Evolutionary conservation across 495 filamentous ascomycete genomes (phyloP).

Genomic region (Thozetella sp.): DNA sequence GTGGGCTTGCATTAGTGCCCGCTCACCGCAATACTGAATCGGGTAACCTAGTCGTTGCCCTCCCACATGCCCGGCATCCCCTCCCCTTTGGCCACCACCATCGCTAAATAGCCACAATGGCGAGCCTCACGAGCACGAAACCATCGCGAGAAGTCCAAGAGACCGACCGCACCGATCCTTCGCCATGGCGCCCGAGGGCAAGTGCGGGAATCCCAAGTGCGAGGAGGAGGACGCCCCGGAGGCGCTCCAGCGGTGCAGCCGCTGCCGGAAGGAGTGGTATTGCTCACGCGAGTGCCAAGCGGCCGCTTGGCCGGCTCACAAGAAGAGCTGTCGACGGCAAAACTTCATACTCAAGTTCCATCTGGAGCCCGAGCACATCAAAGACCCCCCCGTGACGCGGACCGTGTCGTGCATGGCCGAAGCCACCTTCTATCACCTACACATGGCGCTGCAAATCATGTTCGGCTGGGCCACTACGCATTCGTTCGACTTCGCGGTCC

Average conservation of each 20-base stretch:
- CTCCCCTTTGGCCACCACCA: too few relatives aligned
- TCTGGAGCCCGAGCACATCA: conserved; percentile 17
- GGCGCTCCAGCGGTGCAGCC: conserved; percentile 9
- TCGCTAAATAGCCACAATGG: too few relatives aligned
- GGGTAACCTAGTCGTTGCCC: too few relatives aligned
- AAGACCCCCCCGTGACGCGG: conserved; percentile 25
- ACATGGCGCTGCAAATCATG: conserved; percentile 28
- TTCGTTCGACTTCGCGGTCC: conserved; percentile 20
- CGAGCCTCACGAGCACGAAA: background rate
- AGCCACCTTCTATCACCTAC: conserved; percentile 25
- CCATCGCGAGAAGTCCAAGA: background rate
- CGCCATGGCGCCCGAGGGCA: background rate
- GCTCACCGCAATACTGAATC: too few relatives aligned
- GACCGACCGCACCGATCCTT: background rate
- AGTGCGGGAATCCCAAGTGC: conserved; percentile 9
- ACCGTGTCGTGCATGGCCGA: conserved; percentile 34
- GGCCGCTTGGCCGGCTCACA: conserved; percentile 17
- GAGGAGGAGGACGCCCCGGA: background rate
- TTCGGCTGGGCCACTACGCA: conserved; percentile 30
- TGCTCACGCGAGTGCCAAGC: conserved; percentile 13
- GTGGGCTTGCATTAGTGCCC: background rate
- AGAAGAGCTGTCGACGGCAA: conserved; percentile 12
- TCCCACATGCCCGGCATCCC: too few relatives aligned
- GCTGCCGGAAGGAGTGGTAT: conserved; percentile 4
- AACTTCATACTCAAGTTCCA: conserved; percentile 26